phyloP scores from a whole-genome alignment of 2,329 filamentous ascomycete species.

The Canariomyces notabilis region DNA sequence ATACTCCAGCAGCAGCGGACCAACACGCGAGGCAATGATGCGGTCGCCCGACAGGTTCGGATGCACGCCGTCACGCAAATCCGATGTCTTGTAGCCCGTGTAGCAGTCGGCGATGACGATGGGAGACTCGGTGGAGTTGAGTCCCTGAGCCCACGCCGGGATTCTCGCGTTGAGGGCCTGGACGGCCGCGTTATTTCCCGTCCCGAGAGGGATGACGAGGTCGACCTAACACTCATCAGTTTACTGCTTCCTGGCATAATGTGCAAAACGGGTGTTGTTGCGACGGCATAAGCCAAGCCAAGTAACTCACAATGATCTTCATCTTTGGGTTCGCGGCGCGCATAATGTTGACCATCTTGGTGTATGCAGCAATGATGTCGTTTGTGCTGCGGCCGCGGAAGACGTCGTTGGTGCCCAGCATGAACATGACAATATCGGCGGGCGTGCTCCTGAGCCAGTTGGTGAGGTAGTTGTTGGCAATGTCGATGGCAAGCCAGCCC shows the following conservation, averaged over 20 bases:
- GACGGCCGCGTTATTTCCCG: slow-evolving; percentile 24
- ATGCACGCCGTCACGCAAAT: slow-evolving; percentile 38
- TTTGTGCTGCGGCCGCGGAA: slow-evolving; percentile 27
- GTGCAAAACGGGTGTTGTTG: no score
- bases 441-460: slow-evolving; percentile 35
- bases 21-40: slow-evolving; percentile 31
- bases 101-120: slow-evolving; percentile 37
- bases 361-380: slow-evolving; percentile 37
- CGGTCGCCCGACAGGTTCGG: slow-evolving; percentile 34
- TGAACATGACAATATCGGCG: slow-evolving; percentile 41
- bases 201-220: slow-evolving; percentile 35
- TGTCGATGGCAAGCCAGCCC: slow-evolving; percentile 39
- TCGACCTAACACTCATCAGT: slow-evolving; percentile 30
- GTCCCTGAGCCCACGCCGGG: slow-evolving; percentile 33
- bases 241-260: neutral
- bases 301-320: slow-evolving; percentile 37
- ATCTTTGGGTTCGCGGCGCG: slow-evolving; percentile 33
- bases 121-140: slow-evolving; percentile 35
- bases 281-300: neutral
- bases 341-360: slow-evolving; percentile 36
- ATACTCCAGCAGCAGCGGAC: slow-evolving; percentile 31
- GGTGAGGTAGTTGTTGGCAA: slow-evolving; percentile 37
- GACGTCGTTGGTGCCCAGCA: slow-evolving; percentile 44
- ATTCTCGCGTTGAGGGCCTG: slow-evolving; percentile 35
- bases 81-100: slow-evolving; percentile 30